Percentiles rank a stretch among this genome's conserved stretches.
Evolutionary conservation across 371 early-diverging fungal genomes (phyloP).

Genomic region (Actinomucor elegans): DNA sequence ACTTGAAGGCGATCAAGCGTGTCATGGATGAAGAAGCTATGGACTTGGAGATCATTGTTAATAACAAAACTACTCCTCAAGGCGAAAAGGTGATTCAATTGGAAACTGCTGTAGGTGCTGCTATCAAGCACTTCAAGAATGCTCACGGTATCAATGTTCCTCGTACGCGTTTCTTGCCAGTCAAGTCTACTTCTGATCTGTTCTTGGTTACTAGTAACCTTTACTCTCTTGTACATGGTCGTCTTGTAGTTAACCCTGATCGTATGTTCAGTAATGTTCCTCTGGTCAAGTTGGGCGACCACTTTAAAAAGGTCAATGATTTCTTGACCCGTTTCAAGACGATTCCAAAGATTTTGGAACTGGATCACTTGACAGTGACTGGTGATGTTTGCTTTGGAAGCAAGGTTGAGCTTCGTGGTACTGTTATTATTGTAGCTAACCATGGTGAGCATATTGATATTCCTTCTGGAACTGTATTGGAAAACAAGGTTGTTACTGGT

Average conservation of each 20-base stretch:
- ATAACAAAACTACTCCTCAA: constrained; percentile 85
- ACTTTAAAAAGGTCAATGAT: constrained; percentile 94
- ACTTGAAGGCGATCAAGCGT: constrained; percentile 94
- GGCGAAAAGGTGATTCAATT: constrained; percentile 98
- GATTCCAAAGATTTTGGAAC: constrained; percentile 95
- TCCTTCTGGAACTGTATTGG: constrained; percentile 97
- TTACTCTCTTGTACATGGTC: constrained; percentile 92
- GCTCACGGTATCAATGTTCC: constrained; percentile 99
- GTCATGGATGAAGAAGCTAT: constrained; percentile 82
- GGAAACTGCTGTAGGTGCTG: constrained; percentile 99
- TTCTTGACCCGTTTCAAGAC: constrained; percentile 83
- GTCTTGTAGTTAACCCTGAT: constrained; percentile 89
- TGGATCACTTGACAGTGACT: constrained; percentile 98
- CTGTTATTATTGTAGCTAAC: constrained; percentile 99
- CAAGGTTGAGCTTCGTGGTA: constrained; percentile 93
- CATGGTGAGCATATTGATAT: constrained; percentile 95
- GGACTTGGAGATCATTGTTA: constrained; percentile 97
- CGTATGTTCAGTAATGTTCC: constrained; percentile 94
- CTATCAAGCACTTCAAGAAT: constrained; percentile 97
- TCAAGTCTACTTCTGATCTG: constrained; percentile 98
- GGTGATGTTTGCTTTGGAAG: constrained; percentile 98
- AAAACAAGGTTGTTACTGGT: constrained; percentile 98
- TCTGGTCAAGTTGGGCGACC: constrained; percentile 95
- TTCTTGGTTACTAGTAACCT: constrained; percentile 97
- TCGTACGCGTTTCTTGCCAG: constrained; percentile 97